Evolutionary conservation across 208 protist species (phyloP).

Genomic region (Leishmania braziliensis): DNA sequence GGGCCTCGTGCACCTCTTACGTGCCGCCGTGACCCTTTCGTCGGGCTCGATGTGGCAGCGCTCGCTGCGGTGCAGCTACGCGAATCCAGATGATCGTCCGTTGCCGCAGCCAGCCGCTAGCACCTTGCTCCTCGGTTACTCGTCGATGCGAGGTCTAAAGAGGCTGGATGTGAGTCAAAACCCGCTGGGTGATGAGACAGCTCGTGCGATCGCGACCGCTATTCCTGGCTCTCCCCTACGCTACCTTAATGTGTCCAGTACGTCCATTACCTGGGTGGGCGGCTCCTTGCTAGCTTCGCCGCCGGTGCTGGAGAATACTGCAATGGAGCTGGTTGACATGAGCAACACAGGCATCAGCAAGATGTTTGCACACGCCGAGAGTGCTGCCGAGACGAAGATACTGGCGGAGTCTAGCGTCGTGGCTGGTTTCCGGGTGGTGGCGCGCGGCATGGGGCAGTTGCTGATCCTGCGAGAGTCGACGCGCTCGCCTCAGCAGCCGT

Average conservation of each 20-base stretch:
- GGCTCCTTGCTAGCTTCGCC: slow-evolving; percentile 34
- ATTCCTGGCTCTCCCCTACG: slow-evolving; percentile 49
- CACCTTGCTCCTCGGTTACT: neutral
- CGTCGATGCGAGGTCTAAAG: slow-evolving; percentile 26
- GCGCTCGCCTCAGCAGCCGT: slow-evolving; percentile 17
- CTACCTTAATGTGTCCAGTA: slow-evolving; percentile 60
- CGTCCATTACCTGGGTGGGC: slow-evolving; percentile 38
- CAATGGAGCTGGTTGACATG: slow-evolving; percentile 59
- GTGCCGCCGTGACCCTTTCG: slow-evolving; percentile 23
- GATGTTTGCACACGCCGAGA: neutral
- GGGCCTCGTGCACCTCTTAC: slow-evolving; percentile 48
- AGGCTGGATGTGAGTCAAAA: slow-evolving; percentile 66
- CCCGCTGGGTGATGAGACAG: slow-evolving; percentile 51
- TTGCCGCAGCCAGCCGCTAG: neutral
- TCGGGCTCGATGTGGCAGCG: slow-evolving; percentile 37
- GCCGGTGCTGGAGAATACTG: slow-evolving; percentile 47
- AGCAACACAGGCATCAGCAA: slow-evolving; percentile 39
- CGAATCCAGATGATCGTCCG: neutral
- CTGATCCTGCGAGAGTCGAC: slow-evolving; percentile 29
- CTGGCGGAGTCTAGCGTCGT: slow-evolving; percentile 20
- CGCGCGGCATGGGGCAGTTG: slow-evolving; percentile 33
- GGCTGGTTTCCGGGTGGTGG: slow-evolving; percentile 24
- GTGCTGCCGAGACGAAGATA: slow-evolving; percentile 14
- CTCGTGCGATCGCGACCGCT: slow-evolving; percentile 40
- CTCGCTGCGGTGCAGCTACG: slow-evolving; percentile 39